Conservation (phyloP, 306 rosid species). For the Lablab purpureus region DNA sequence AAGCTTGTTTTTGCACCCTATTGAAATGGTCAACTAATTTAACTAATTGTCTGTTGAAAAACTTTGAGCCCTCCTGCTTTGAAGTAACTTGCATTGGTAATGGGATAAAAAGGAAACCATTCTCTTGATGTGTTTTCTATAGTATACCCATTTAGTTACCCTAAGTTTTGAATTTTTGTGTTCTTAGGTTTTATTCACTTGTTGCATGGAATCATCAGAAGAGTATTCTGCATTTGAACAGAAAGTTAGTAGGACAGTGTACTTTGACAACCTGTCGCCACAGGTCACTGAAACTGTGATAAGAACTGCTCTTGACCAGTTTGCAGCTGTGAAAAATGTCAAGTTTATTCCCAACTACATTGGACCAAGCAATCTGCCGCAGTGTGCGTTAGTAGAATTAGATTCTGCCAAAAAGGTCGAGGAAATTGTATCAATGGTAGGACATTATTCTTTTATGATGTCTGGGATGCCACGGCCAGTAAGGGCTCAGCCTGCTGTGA, state of each 20-base stretch:
- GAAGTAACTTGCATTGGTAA: slow-evolving; percentile 13
- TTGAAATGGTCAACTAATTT: slow-evolving; percentile 13
- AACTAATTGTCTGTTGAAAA: slow-evolving; percentile 6
- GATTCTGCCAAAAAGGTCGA: slow-evolving; percentile 63
- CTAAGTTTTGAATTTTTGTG: slow-evolving; percentile 10
- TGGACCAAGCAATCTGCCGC: slow-evolving; percentile 58
- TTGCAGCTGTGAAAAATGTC: slow-evolving; percentile 64
- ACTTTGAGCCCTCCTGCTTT: neutral
- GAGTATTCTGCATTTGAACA: slow-evolving; percentile 71
- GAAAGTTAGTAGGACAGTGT: slow-evolving; percentile 71
- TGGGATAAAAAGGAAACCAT: slow-evolving; percentile 5
- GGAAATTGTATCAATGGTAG: slow-evolving; percentile 50
- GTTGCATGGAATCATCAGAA: slow-evolving; percentile 61
- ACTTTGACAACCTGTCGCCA: slow-evolving; percentile 77
- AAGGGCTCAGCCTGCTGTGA: slow-evolving; percentile 62
- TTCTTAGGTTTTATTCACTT: slow-evolving; percentile 46
- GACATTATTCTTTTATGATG: slow-evolving; percentile 75
- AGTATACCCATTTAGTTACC: neutral
- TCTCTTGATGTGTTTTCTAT: neutral
- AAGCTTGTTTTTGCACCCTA: neutral
- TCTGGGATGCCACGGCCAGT: slow-evolving; percentile 91
- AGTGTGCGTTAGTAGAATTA: slow-evolving; percentile 76
- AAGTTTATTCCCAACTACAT: slow-evolving; percentile 73
- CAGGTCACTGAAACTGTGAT: slow-evolving; percentile 79
- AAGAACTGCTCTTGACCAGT: slow-evolving; percentile 75